Percentiles rank a stretch among this genome's conserved stretches.
Conservation (phyloP, 306 rosid species). For the Quercus agrifolia region DNA sequence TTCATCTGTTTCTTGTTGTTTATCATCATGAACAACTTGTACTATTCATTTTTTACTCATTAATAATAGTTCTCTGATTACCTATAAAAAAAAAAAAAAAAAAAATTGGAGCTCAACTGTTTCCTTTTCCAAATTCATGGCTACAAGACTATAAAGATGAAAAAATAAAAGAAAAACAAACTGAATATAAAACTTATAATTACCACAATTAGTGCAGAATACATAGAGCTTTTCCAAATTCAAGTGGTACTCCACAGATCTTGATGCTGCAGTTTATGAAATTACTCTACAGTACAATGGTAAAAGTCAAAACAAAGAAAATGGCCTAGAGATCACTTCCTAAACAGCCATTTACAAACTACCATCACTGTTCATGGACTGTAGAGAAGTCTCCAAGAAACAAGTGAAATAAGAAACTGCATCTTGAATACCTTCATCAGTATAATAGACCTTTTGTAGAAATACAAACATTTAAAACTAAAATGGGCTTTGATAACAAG, state of each 20-base stretch:
- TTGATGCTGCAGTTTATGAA: constrained; percentile 92
- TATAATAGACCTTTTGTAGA: not conserved
- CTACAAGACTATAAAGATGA: not conserved
- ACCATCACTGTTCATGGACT: constrained; percentile 18
- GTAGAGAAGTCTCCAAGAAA: constrained; percentile 11
- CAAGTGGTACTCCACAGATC: constrained; percentile 85
- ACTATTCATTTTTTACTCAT: no score
- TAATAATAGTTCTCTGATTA: no score
- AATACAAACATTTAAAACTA: not conserved
- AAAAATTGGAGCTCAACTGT: no score
- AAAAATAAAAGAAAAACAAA: not conserved
- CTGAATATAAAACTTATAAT: constrained; percentile 4
- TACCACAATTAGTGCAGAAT: constrained; percentile 98
- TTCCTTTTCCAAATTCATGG: not conserved
- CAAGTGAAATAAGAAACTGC: constrained; percentile 7
- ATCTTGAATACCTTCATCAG: constrained; percentile 18
- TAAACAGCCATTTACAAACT: constrained; percentile 29
- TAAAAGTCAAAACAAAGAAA: constrained; percentile 70
- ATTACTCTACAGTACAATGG: constrained; percentile 91
- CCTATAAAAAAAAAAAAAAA: no score
- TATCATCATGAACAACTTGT: no score
- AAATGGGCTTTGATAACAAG: not conserved
- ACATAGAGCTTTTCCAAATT: constrained; percentile 95
- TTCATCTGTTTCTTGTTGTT: no score
- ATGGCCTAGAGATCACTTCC: constrained; percentile 1